phyloP scores from a whole-genome alignment of 2,329 filamentous ascomycete genomes.

The Talaromyces islandicus region DNA sequence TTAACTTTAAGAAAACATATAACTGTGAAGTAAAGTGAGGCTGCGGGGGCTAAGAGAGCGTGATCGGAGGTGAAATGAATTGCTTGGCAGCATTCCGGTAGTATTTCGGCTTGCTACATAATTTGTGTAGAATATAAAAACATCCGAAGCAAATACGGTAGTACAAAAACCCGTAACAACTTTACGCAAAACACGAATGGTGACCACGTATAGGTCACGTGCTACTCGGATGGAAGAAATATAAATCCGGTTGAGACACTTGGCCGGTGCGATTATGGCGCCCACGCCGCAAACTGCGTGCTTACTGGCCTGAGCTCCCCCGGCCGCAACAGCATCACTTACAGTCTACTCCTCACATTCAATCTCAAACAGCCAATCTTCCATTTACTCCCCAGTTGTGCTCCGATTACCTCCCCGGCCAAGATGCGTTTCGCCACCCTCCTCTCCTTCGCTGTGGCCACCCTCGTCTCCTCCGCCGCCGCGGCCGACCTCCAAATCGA shows the following conservation, averaged over 20 bases:
- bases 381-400: background rate
- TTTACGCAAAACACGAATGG: background rate
- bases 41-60: no score
- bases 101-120: no score
- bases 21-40: no score
- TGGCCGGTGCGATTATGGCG: background rate
- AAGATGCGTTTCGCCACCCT: constrained; percentile 9
- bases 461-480: constrained; percentile 25
- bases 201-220: background rate
- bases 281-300: background rate
- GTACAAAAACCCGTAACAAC: background rate
- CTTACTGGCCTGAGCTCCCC: background rate
- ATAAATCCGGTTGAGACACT: background rate
- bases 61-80: no score
- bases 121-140: no score
- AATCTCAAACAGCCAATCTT: background rate
- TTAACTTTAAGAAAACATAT: no score
- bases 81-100: no score
- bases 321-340: background rate
- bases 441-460: constrained; percentile 5
- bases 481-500: constrained; percentile 63
- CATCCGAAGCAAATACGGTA: no score
- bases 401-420: background rate
- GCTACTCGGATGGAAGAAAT: background rate
- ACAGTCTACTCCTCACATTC: background rate